Conservation (phyloP, 768 basidiomycete species). For the Wakefieldia striispora region DNA sequence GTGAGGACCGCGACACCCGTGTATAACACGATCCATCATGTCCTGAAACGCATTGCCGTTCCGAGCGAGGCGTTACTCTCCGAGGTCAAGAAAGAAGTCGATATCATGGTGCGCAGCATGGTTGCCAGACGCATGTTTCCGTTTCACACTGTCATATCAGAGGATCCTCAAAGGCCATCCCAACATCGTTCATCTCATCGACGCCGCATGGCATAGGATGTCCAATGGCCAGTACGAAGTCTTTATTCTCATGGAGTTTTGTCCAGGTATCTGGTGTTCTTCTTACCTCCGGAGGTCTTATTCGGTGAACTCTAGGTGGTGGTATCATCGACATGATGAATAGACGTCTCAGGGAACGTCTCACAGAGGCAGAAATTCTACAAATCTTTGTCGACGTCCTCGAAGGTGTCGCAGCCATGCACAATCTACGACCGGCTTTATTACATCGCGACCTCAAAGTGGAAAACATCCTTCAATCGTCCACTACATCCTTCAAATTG, state of each 20-base stretch:
- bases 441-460: constrained; percentile 98
- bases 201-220: constrained; percentile 87
- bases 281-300: constrained; percentile 7
- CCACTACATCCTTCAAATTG: constrained; percentile 82
- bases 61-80: constrained; percentile 84
- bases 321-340: constrained; percentile 99
- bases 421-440: constrained; percentile 84
- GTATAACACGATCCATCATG: constrained; percentile 90
- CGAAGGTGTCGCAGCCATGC: constrained; percentile 97
- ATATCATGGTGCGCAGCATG: constrained; percentile 81
- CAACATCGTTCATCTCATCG: constrained; percentile 94
- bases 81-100: constrained; percentile 96
- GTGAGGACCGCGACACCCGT: constrained; percentile 85
- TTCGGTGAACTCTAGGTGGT: constrained; percentile 55
- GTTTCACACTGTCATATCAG: constrained; percentile 45
- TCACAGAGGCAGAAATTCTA: constrained; percentile 94
- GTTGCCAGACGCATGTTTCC: constrained; percentile 10
- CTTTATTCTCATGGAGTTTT: constrained; percentile 99
- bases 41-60: constrained; percentile 95
- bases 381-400: constrained; percentile 98
- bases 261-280: constrained; percentile 58
- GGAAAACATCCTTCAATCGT: constrained; percentile 94
- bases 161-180: constrained; percentile 89
- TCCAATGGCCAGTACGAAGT: constrained; percentile 88
- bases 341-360: constrained; percentile 86